Base-by-base conservation (phyloP, 1,139 yeast genomes). In the Pichia sp. region DNA sequence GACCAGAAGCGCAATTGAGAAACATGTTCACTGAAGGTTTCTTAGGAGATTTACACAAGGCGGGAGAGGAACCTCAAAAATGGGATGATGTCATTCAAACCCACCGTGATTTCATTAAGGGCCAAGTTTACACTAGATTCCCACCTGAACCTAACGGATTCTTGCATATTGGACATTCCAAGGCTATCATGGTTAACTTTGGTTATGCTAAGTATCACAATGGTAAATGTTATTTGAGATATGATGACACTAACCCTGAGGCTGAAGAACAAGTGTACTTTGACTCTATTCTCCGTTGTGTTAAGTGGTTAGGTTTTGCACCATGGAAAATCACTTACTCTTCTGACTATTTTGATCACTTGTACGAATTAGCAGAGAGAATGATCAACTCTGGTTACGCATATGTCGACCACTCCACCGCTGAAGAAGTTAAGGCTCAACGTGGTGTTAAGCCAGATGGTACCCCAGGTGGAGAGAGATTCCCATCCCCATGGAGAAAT, bases 91-190 rank as follows among this genome's bases (percentile, higher is more conserved):
- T 84, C 37, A 79, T 85, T 81, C 69, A 70, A 48, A 82, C 74
- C 45, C 98, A 91, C 58, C 67, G 86, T 50, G 74, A 70, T 38
- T 75, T 74, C 45, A 86, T 95, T 27, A 69, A 74, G 23, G 95
- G 96, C 30, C 69, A 74, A 52, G 97, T 91, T 16, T 78, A 72
- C 53, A 93, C 98, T 1, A 77, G 99, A 57, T 91, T 91, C 67
- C 99, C 99, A 23, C 98, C 98, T 6, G 98, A 91, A 63, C 98
- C 98, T 35, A 88, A 88, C 59, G 98, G 98, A 40, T 91, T 77
- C 55, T 71, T 91, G 55, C 98, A 91, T 59, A 91, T 91, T 60
- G 99, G 99, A 31, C 99, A 91, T 59, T 83, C 96, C 33, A 93
- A 93, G 65, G 98, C 98, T 35, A 91, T 91, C 57, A 83, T 91